Conservation (phyloP, 2,329 filamentous ascomycete genomes). For the Diaporthe humulicola region DNA sequence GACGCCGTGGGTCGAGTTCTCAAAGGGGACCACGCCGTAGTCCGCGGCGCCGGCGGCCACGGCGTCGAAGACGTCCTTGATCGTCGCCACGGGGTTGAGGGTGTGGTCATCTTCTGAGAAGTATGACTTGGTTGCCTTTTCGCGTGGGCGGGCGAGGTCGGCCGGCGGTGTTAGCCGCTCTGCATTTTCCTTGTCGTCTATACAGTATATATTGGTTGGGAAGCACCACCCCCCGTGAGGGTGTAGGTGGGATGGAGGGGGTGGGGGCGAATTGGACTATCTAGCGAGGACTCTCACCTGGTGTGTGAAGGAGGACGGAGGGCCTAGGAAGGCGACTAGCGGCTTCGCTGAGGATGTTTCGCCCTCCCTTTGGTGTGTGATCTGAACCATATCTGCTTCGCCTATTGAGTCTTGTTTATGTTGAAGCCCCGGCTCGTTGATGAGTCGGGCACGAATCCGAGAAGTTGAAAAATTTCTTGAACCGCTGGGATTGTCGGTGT, state of each 20-base stretch:
- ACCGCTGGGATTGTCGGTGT: neutral
- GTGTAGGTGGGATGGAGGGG: neutral
- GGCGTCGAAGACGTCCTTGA: slow-evolving; percentile 81
- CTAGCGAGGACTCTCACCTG: slow-evolving; percentile 43
- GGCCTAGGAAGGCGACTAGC: slow-evolving; percentile 47
- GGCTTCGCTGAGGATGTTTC: slow-evolving; percentile 6
- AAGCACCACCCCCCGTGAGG: neutral
- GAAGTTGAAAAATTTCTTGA: slow-evolving; percentile 10
- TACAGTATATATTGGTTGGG: neutral
- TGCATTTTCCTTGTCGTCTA: neutral
- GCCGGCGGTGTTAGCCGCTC: slow-evolving; percentile 2
- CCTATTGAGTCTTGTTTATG: neutral
- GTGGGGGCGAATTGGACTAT: neutral
- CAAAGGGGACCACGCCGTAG: slow-evolving; percentile 90
- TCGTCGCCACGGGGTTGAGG: slow-evolving; percentile 64
- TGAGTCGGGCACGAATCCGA: neutral
- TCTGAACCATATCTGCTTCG: slow-evolving; percentile 8
- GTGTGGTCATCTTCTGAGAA: slow-evolving; percentile 64
- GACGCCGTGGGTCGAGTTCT: slow-evolving; percentile 95
- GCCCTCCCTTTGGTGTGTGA: neutral
- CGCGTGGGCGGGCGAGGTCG: neutral
- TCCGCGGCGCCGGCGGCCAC: slow-evolving; percentile 76
- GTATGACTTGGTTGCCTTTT: slow-evolving; percentile 51
- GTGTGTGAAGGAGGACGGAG: slow-evolving; percentile 46
- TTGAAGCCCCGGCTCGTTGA: neutral